Conservation (phyloP, 257 asterid genomes). For the Coffea eugenioides region DNA sequence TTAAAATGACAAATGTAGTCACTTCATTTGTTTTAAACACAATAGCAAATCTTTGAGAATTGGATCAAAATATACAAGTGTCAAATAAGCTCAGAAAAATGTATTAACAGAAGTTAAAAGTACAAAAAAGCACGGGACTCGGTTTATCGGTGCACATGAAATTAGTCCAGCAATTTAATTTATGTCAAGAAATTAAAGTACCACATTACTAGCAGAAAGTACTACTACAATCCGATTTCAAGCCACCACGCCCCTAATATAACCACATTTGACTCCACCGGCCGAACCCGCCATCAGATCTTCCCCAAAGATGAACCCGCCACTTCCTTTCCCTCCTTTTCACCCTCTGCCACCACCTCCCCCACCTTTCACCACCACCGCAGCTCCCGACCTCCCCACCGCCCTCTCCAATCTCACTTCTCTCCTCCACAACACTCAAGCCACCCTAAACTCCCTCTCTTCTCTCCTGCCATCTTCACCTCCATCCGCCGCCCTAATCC, state of each 20-base stretch:
- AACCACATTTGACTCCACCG: background rate
- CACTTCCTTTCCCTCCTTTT: background rate
- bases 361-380: conserved; percentile 28
- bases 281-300: conserved; percentile 1
- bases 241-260: background rate
- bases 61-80: no score
- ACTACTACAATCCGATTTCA: background rate
- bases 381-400: conserved; percentile 27
- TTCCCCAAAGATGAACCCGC: background rate
- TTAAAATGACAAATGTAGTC: no score
- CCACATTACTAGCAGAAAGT: background rate
- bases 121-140: no score
- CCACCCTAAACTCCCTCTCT: conserved; percentile 51
- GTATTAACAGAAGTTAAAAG: no score
- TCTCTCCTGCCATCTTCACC: conserved; percentile 31
- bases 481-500: conserved; percentile 32
- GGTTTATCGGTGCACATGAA: no score
- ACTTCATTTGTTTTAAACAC: no score
- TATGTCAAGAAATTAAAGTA: background rate
- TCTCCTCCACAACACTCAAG: conserved; percentile 46
- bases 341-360: conserved; percentile 16
- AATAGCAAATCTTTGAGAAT: no score
- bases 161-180: no score
- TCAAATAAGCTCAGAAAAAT: no score
- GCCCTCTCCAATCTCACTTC: conserved; percentile 55